Conservation (phyloP, 805 yeast species). For the Sugiyamaella boreocaroliniensis region DNA sequence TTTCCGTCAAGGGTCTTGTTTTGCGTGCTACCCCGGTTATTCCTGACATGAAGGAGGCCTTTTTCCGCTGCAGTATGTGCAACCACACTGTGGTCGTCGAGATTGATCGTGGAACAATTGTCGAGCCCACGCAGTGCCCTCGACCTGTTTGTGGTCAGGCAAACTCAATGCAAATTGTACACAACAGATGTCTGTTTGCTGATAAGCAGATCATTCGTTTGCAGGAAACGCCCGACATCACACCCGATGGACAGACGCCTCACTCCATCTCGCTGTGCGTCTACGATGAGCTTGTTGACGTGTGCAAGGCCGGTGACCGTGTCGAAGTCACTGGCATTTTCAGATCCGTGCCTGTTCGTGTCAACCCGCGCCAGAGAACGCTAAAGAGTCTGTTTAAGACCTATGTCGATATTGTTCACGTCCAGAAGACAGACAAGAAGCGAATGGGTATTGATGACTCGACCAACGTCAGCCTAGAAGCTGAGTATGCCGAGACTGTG, state of each 20-base stretch:
- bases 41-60: conserved; percentile 97
- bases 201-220: conserved; percentile 91
- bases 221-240: conserved; percentile 93
- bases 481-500: conserved; percentile 18
- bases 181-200: conserved; percentile 86
- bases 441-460: conserved; percentile 76
- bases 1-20: conserved; percentile 84
- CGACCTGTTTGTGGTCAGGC: conserved; percentile 73
- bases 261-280: conserved; percentile 91
- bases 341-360: conserved; percentile 85
- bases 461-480: conserved; percentile 36
- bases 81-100: conserved; percentile 88
- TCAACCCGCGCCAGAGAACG: conserved; percentile 77
- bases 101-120: conserved; percentile 88
- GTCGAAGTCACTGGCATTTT: conserved; percentile 93
- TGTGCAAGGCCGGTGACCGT: conserved; percentile 94
- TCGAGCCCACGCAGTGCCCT: conserved; percentile 93
- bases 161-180: conserved; percentile 84
- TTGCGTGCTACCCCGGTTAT: conserved; percentile 83
- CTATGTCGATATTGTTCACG: conserved; percentile 88
- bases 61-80: conserved; percentile 91
- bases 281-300: conserved; percentile 91
- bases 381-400: conserved; percentile 83
- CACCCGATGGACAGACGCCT: conserved; percentile 98
- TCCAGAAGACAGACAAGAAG: conserved; percentile 75